A percentile compares a stretch with the other conserved stretches of the same genome.
These are phyloP conservation scores for Glebionis coronaria DNA, from an alignment of 129 eudicot species.

Conservation along the genomic window DNA sequence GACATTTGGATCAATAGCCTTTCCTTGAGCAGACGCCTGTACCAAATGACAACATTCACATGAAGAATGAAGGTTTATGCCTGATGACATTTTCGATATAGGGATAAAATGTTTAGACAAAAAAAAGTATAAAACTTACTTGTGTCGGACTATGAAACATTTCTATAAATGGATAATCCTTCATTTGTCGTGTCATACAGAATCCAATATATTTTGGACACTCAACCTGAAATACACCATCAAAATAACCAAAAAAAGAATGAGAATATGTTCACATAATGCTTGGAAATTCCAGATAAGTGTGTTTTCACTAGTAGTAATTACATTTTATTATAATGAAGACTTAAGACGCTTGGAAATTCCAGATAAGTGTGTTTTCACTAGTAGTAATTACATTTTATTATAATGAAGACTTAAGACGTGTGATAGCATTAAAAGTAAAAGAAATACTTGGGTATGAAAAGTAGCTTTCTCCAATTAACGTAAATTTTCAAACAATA, in stretches of 20 bases:
- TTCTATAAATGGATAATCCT: conserved; percentile 90
- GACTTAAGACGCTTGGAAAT: no score
- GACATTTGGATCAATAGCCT: conserved; percentile 73
- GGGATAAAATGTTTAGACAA: no score
- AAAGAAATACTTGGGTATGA: no score
- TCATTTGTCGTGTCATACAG: conserved; percentile 83
- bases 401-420: no score
- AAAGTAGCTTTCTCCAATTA: no score
- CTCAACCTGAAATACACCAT: conserved; percentile 64
- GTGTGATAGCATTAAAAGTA: no score
- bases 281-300: background rate
- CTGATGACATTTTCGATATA: no score
- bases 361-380: background rate
- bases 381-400: no score
- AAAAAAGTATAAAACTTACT: conserved; percentile 41
- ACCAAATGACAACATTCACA: conserved; percentile 14
- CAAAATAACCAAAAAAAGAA: conserved; percentile 1
- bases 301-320: background rate
- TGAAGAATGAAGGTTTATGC: no score
- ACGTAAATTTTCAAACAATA: no score
- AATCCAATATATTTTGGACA: conserved; percentile 97
- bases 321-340: no score
- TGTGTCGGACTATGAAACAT: conserved; percentile 86
- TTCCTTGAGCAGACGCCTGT: conserved; percentile 73
- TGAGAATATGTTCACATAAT: background rate